Base-by-base conservation (phyloP, 1,139 yeast genomes). In the Candida anutae region DNA sequence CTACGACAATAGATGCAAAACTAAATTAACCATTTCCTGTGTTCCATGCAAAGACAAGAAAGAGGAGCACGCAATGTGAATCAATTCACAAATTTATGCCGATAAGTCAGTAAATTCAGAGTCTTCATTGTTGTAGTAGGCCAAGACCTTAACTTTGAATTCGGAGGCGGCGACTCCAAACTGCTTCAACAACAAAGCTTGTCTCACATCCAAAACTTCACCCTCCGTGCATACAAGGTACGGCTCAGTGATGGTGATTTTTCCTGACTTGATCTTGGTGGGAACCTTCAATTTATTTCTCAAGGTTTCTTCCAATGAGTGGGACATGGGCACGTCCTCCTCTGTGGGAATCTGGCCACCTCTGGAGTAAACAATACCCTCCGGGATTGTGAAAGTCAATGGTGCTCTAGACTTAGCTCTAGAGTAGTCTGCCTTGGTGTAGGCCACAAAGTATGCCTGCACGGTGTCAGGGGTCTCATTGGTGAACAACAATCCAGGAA, bases 281-380 rank as follows among this genome's bases (percentile, higher is more conserved):
- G 98, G 97, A 46, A 93, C 77, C 50, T 90, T 90, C 43, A 77
- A 77, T 50, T 81, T 81, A 53, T 77, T 82, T 65, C 98, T 78
- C 46, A 90, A 59, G 24, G 95, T 84, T 44, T 87, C 85, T 60
- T 90, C 98, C 58, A 93, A 68, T 5, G 97, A 85, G 53, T 90
- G 98, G 9, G 94, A 80, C 84, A 90, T 77, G 43, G 96, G 95
- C 13, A 90, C 90, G 55, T 90, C 99, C 43, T 90, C 97, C 51
- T 87, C 96, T 16, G 55, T 61, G 18, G 95, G 70, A 32, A 88
- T 63, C 58, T 84, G 94, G 13, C 98, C 98, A 44, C 96, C 99
- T 53, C 95, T 77, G 11, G 97, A 84, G 54, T 85, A 88, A 9
- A 90, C 80, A 32, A 85, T 67, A 22, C 99, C 99, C 34, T 70